Percentiles rank a stretch among this genome's conserved stretches.
Conservation (phyloP, 768 basidiomycete genomes). For the Boletus sensibilis region DNA sequence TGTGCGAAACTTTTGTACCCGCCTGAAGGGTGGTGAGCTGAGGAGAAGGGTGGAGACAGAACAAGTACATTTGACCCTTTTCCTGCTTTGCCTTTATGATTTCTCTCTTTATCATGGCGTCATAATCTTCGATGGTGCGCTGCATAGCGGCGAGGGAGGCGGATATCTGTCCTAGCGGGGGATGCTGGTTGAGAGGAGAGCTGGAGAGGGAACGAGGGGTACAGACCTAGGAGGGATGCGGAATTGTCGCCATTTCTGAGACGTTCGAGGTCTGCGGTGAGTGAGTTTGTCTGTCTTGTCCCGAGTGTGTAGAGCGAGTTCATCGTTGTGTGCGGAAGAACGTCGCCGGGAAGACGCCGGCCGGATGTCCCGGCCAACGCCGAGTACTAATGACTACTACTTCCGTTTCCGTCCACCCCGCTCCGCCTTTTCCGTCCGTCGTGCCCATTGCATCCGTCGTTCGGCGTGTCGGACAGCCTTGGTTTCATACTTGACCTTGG, state of each 20-base stretch:
- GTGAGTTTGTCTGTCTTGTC: constrained; percentile 85
- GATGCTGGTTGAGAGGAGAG: constrained; percentile 10
- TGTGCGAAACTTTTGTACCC: constrained; percentile 86
- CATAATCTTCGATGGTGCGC: constrained; percentile 94
- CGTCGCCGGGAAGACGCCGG: constrained; percentile 11
- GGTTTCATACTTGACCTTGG: constrained; percentile 62
- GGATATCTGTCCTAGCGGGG: constrained; percentile 85
- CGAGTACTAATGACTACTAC: constrained; percentile 8
- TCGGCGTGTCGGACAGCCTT: constrained; percentile 63
- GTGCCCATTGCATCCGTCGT: constrained; percentile 57
- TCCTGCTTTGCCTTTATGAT: constrained; percentile 96
- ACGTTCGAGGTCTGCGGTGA: constrained; percentile 83
- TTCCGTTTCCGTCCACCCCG: constrained; percentile 66
- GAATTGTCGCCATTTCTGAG: constrained; percentile 80
- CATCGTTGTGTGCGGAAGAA: constrained; percentile 48
- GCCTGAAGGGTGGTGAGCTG: constrained; percentile 46
- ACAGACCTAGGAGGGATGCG: constrained; percentile 77
- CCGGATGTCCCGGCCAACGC: constrained; percentile 8
- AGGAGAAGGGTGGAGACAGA: not conserved
- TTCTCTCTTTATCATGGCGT: constrained; percentile 94
- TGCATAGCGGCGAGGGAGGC: constrained; percentile 96
- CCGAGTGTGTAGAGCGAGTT: constrained; percentile 95
- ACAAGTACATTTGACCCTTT: constrained; percentile 83
- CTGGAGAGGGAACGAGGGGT: not conserved
- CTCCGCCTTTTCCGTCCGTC: constrained; percentile 71